A percentile compares a stretch with the other conserved stretches of the same genome.
phyloP scores from a whole-genome alignment of 371 early-diverging fungal species.

The Actinomucor elegans region DNA sequence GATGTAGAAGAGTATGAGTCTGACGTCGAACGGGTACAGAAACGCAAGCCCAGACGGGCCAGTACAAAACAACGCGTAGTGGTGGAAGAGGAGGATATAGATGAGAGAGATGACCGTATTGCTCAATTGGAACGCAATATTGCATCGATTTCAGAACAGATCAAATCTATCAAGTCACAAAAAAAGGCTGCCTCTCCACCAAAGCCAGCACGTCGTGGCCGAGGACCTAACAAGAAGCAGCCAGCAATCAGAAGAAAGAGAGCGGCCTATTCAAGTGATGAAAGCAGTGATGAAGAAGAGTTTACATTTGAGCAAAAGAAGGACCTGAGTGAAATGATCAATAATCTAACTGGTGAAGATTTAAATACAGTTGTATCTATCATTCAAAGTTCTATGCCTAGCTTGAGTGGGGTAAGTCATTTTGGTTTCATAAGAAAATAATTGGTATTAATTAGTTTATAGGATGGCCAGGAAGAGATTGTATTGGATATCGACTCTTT shows the following conservation, averaged over 20 bases:
- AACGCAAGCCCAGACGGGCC: background rate
- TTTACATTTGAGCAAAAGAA: constrained; percentile 89
- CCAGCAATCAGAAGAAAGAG: background rate
- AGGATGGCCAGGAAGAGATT: constrained; percentile 80
- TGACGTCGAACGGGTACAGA: constrained; percentile 24
- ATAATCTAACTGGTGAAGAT: constrained; percentile 69
- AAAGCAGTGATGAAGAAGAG: constrained; percentile 33
- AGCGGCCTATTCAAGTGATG: background rate
- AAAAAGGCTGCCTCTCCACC: constrained; percentile 30
- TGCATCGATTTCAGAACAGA: constrained; percentile 58
- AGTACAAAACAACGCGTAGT: too few species aligned
- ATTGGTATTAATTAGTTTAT: background rate
- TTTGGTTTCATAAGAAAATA: background rate
- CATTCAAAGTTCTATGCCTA: constrained; percentile 82
- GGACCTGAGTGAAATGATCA: constrained; percentile 81
- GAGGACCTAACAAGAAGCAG: constrained; percentile 12
- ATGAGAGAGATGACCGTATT: constrained; percentile 48
- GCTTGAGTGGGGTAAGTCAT: constrained; percentile 60
- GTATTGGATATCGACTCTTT: constrained; percentile 93
- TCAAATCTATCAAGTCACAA: constrained; percentile 63
- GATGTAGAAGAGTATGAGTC: constrained; percentile 11
- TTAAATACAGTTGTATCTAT: constrained; percentile 80
- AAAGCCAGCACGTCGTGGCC: constrained; percentile 9
- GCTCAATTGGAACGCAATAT: constrained; percentile 65
- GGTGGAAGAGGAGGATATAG: background rate